Evolutionary conservation across 441 rosid genomes (phyloP), one percentile per base, ranked within the genome.

Genomic region (Croton setiger): DNA sequence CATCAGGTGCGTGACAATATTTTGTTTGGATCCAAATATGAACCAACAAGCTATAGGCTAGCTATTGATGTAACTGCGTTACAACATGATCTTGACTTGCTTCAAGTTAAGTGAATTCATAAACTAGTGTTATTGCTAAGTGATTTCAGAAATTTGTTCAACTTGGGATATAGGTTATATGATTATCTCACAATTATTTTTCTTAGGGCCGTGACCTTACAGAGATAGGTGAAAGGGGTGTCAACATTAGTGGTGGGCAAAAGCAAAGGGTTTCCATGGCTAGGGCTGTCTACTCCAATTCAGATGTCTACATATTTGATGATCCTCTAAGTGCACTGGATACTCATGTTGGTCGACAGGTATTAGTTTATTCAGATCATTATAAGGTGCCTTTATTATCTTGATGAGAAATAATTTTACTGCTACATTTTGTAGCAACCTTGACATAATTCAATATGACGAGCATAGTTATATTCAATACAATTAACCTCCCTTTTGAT

Each of bases 191-290:
- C 20, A 14, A 71, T 69, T n/a, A 4, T 65, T 64, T 27, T 39
- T 72, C 68, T 61, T 79, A 96, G 99, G 98, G 92, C 15, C 88
- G 78, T 64, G 99, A 96, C 79, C 82, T 86, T 64, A 85, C 98
- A 0, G 99, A 96, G 84, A 93, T 96, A 70, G 99, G 98, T 68
- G 98, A 90, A 84, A 90, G 98, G 78, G 99, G 98, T 67, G 96
- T 93, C 63, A 96, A 96, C 77, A 91, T 96, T 48, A 96, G 99
- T 70, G 98, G 98, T 52, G 98, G 99, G 79, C 98, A 90, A 69
- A 96, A 93, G 84, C 98, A 93, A 83, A 93, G 99, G 82, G 85
- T 96, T 76, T 93, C 98, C 63, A 83, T 96, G 92, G 98, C 99
- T 47, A 87, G 99, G 75, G 99, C 98, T 73, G 84, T 96, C 75